These are phyloP conservation scores for Colletotrichum tropicicola DNA, from an alignment of 2,329 filamentous ascomycete species.

Conservation along the genomic window DNA sequence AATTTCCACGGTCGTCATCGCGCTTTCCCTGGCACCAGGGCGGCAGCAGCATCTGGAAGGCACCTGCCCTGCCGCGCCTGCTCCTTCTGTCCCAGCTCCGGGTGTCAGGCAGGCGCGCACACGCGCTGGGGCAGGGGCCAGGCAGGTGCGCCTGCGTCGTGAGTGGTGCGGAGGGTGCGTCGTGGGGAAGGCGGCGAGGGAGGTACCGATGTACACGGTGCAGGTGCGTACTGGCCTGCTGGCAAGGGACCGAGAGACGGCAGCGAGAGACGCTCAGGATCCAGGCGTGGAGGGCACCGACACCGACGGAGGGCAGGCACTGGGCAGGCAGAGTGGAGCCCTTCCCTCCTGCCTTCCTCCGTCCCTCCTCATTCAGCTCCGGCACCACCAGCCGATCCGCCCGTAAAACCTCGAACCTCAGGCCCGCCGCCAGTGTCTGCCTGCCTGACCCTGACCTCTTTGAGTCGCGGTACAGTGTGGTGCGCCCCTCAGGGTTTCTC, in stretches of 20 bases:
- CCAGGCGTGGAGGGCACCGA: not conserved
- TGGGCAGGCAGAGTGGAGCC: conserved; percentile 7
- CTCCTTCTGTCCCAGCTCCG: not conserved
- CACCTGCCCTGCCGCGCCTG: not conserved
- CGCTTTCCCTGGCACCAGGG: no score
- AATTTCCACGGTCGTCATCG: no score
- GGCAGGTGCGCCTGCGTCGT: not conserved
- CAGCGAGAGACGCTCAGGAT: no score
- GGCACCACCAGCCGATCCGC: conserved; percentile 32
- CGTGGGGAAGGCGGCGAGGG: not conserved
- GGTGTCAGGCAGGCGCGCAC: conserved; percentile 18
- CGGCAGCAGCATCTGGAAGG: not conserved
- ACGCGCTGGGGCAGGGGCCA: conserved; percentile 18
- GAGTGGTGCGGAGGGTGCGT: no score
- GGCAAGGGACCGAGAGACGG: not conserved
- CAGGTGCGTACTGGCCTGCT: not conserved
- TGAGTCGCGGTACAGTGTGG: no score
- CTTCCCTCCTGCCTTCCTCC: conserved; percentile 16
- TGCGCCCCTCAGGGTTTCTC: not conserved
- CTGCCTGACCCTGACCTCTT: no score
- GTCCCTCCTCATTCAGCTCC: conserved; percentile 27
- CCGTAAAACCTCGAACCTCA: conserved; percentile 26
- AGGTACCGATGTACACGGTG: not conserved
- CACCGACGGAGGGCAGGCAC: conserved; percentile 3
- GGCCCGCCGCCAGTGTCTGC: not conserved